A percentile compares a stretch with the other conserved stretches of the same genome.
phyloP scores from a whole-genome alignment of 176 grass and related monocot species.

The Calamus simplicifolius region DNA sequence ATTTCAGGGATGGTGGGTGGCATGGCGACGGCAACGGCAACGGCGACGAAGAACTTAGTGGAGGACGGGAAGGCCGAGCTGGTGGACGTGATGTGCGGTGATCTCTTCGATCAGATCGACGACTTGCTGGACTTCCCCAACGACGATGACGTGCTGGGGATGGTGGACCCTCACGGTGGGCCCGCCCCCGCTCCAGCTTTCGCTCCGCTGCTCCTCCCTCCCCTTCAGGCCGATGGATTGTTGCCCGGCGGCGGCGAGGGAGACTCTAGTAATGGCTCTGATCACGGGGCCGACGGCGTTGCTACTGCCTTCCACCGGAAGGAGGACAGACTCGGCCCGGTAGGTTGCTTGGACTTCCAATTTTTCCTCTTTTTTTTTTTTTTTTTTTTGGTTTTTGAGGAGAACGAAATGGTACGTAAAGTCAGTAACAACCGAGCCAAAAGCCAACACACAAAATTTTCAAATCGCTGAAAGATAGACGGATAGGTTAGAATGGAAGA shows the following conservation, averaged over 20 bases:
- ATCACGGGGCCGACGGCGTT: background rate
- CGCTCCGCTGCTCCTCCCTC: slow-evolving; percentile 3
- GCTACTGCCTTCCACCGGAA: too few species aligned
- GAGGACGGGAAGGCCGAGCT: background rate
- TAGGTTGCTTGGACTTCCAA: too few species aligned
- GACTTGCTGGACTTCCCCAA: slow-evolving; percentile 87
- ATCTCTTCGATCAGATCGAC: slow-evolving; percentile 88
- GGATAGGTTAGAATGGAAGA: too few species aligned
- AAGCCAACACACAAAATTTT: too few species aligned
- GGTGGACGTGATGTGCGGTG: slow-evolving; percentile 31
- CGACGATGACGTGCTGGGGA: slow-evolving; percentile 54
- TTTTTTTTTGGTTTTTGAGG: too few species aligned
- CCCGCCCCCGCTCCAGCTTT: slow-evolving; percentile 10
- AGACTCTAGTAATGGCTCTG: slow-evolving; percentile 13
- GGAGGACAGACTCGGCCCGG: too few species aligned
- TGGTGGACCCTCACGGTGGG: slow-evolving; percentile 39
- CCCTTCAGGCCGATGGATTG: slow-evolving; percentile 11
- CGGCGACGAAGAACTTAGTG: background rate
- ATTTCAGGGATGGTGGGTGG: background rate
- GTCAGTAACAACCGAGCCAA: too few species aligned
- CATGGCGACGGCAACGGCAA: background rate
- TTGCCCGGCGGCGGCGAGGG: background rate
- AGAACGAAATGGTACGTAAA: too few species aligned
- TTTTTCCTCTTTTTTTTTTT: too few species aligned
- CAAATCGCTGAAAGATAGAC: too few species aligned